Conservation (phyloP, 768 basidiomycete genomes). For the Boletus edulis region DNA sequence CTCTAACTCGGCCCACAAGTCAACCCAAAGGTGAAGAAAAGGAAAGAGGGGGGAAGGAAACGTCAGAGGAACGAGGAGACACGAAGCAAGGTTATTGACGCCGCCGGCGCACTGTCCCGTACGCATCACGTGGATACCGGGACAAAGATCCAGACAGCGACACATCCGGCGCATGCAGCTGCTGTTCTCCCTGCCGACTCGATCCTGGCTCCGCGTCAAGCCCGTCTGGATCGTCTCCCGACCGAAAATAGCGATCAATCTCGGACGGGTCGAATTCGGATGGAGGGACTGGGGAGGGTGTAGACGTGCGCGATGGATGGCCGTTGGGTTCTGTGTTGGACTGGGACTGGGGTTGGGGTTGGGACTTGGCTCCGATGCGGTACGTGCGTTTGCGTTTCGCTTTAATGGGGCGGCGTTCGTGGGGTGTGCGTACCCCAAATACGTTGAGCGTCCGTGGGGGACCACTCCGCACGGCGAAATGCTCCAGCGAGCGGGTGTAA, state of each 20-base stretch:
- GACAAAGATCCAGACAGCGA: neutral
- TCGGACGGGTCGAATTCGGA: conserved; percentile 68
- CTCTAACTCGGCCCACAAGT: conserved; percentile 28
- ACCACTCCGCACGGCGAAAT: conserved; percentile 90
- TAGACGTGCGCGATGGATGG: conserved; percentile 14
- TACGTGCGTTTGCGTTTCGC: conserved; percentile 77
- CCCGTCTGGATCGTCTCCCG: conserved; percentile 22
- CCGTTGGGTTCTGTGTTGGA: neutral
- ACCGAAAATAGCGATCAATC: conserved; percentile 72
- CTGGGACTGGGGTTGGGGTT: neutral
- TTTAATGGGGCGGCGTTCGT: conserved; percentile 58
- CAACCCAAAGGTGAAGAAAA: neutral
- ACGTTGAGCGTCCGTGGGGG: conserved; percentile 54
- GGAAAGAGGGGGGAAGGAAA: neutral
- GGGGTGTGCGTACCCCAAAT: conserved; percentile 32
- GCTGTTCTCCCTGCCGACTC: neutral
- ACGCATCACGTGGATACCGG: conserved; percentile 2
- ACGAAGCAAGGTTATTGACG: neutral
- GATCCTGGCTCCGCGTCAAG: neutral
- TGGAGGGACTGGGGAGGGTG: conserved; percentile 37
- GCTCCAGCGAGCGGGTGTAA: conserved; percentile 85
- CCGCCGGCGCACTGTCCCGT: conserved; percentile 12
- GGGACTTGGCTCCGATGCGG: conserved; percentile 44
- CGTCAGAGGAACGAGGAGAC: neutral
- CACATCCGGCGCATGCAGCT: neutral